Evolutionary conservation across 2,329 filamentous ascomycete genomes (phyloP).

Genomic region (Beauveria bassiana): DNA sequence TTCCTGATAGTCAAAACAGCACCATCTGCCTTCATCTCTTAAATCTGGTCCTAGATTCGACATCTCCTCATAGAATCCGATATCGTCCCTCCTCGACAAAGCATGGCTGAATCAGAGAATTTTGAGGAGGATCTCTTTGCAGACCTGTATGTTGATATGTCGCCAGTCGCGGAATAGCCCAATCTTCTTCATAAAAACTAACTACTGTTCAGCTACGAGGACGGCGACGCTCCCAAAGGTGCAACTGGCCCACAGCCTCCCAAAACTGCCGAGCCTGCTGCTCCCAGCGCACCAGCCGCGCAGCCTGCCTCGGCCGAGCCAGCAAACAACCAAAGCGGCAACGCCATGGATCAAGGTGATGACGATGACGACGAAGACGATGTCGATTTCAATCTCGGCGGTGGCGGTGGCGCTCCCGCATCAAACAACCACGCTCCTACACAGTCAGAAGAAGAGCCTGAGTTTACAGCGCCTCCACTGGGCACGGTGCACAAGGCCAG

Average conservation of each 20-base stretch:
- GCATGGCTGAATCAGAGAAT: constrained; percentile 73
- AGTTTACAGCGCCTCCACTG: constrained; percentile 24
- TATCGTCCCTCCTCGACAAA: background rate
- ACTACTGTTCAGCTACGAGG: constrained; percentile 51
- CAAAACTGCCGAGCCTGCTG: constrained; percentile 4
- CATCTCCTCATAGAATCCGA: background rate
- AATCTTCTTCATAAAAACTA: background rate
- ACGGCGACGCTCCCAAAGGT: constrained; percentile 44
- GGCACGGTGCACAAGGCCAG: constrained; percentile 48
- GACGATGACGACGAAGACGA: constrained; percentile 36
- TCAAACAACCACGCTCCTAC: constrained; percentile 16
- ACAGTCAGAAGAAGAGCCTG: constrained; percentile 21
- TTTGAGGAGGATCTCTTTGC: constrained; percentile 93
- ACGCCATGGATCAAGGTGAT: constrained; percentile 39
- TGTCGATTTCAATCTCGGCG: constrained; percentile 51
- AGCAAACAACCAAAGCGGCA: constrained; percentile 28
- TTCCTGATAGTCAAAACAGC: background rate
- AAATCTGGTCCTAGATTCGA: background rate
- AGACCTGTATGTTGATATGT: constrained; percentile 62
- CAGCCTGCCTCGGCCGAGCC: constrained; percentile 24
- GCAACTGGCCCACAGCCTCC: constrained; percentile 20
- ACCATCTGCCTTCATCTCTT: background rate
- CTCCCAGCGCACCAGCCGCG: constrained; percentile 13
- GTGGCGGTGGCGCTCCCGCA: constrained; percentile 39
- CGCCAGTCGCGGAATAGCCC: background rate